These are phyloP conservation scores for Colletotrichum cereale DNA, from an alignment of 2,329 filamentous ascomycete species.

Conservation along the genomic window DNA sequence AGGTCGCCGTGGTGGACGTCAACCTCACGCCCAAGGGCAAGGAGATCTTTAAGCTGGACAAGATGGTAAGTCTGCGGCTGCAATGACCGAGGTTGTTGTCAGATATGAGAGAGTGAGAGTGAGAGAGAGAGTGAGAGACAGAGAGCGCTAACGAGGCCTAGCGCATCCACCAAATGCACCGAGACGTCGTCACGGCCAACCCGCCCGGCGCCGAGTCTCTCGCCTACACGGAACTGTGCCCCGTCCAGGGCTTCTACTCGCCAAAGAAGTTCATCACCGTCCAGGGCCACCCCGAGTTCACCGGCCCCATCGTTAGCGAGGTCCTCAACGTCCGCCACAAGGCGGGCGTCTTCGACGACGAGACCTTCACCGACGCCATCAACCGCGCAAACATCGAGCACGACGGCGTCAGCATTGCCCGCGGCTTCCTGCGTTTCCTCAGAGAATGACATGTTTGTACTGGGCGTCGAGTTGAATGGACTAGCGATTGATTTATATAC, in stretches of 20 bases:
- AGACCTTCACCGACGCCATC: conserved; percentile 77
- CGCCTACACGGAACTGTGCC: conserved; percentile 74
- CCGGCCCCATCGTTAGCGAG: conserved; percentile 76
- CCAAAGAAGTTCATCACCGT: conserved; percentile 77
- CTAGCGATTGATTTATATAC: conserved; percentile 23
- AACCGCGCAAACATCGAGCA: conserved; percentile 75
- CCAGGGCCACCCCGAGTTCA: conserved; percentile 91
- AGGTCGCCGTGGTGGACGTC: conserved; percentile 80
- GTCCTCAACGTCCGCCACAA: conserved; percentile 74
- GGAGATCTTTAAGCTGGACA: conserved; percentile 77
- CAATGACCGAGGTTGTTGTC: no score
- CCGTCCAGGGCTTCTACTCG: conserved; percentile 84
- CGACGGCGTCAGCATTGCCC: conserved; percentile 82
- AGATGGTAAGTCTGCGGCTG: conserved; percentile 64
- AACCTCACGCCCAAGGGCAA: conserved; percentile 77
- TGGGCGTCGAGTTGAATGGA: conserved; percentile 37
- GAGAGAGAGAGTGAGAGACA: background rate
- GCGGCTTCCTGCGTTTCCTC: conserved; percentile 82
- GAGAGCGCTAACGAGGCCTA: conserved; percentile 47
- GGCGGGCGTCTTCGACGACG: conserved; percentile 77
- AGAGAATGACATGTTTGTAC: conserved; percentile 60
- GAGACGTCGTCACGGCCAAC: conserved; percentile 77
- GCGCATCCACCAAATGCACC: conserved; percentile 88
- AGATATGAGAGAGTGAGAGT: no score
- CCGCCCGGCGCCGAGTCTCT: conserved; percentile 73